phyloP scores from a whole-genome alignment of 2,329 filamentous ascomycete species.

The Kalmusia sp. region DNA sequence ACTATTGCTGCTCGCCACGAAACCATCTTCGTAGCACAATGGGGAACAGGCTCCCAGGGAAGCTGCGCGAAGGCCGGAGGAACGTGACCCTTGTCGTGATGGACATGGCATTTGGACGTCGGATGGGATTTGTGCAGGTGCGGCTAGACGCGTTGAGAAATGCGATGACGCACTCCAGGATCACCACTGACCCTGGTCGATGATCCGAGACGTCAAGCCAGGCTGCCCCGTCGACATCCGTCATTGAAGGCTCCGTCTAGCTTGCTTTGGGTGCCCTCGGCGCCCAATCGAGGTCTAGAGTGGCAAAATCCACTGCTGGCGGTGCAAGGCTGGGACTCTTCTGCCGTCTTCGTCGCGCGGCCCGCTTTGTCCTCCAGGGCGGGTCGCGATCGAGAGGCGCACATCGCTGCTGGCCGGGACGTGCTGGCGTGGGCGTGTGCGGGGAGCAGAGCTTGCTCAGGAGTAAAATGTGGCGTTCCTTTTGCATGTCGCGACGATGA shows the following conservation, averaged over 20 bases:
- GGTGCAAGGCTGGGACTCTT: not conserved
- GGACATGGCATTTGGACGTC: not conserved
- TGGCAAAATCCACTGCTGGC: not conserved
- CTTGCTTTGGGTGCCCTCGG: not conserved
- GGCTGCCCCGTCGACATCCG: not conserved
- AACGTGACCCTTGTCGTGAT: not conserved
- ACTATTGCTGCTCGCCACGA: too few species aligned
- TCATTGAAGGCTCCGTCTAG: not conserved
- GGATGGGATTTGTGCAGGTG: not conserved
- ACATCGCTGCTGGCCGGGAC: not conserved
- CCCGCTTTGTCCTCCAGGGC: not conserved
- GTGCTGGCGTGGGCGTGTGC: not conserved
- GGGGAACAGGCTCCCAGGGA: too few species aligned
- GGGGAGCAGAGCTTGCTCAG: not conserved
- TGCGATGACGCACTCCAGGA: constrained; percentile 10
- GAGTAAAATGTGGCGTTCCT: too few species aligned
- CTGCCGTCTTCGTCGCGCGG: not conserved
- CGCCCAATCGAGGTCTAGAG: not conserved
- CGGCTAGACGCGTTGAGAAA: not conserved
- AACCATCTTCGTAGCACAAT: too few species aligned
- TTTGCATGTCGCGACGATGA: constrained; percentile 12
- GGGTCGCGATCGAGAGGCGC: not conserved
- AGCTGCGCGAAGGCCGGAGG: too few species aligned
- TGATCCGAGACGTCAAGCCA: constrained; percentile 5
- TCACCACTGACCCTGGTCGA: not conserved